These are phyloP conservation scores for Auxenochlorella pyrenoidosa DNA, from an alignment of 139 green algal species.

Conservation along the genomic window DNA sequence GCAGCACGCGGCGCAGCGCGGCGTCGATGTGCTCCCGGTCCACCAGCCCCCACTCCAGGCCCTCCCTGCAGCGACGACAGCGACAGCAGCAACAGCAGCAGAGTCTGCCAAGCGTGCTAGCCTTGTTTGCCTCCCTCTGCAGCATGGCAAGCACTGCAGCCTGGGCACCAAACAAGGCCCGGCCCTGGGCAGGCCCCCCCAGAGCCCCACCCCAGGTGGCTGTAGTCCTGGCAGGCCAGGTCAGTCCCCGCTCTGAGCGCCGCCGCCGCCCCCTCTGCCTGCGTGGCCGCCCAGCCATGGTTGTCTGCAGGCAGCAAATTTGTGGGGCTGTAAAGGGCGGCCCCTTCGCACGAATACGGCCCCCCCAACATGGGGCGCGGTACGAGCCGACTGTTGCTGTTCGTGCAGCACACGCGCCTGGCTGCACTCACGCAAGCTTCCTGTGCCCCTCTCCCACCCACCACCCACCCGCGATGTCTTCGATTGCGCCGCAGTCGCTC, in stretches of 20 bases:
- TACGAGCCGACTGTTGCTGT: not conserved
- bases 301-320: not conserved
- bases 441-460: no score
- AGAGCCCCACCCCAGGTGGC: not conserved
- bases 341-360: no score
- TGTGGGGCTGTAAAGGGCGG: no score
- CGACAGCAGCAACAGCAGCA: not conserved
- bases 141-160: not conserved
- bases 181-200: not conserved
- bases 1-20: constrained; percentile 36
- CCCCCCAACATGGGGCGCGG: no score
- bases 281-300: not conserved
- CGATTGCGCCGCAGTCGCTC: constrained; percentile 51
- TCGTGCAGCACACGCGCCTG: not conserved
- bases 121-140: not conserved
- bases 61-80: not conserved
- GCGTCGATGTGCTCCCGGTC: constrained; percentile 23
- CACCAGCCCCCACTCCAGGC: constrained; percentile 21
- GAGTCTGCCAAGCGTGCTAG: not conserved
- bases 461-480: constrained; percentile 13
- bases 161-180: no score
- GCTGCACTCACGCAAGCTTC: not conserved
- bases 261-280: constrained; percentile 11
- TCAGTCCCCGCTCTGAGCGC: constrained; percentile 41
- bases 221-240: constrained; percentile 43